Percentiles rank a stretch among this genome's conserved stretches.
Conservation (phyloP, 2,329 filamentous ascomycete genomes). For the Exophiala phaeomuriformis region DNA sequence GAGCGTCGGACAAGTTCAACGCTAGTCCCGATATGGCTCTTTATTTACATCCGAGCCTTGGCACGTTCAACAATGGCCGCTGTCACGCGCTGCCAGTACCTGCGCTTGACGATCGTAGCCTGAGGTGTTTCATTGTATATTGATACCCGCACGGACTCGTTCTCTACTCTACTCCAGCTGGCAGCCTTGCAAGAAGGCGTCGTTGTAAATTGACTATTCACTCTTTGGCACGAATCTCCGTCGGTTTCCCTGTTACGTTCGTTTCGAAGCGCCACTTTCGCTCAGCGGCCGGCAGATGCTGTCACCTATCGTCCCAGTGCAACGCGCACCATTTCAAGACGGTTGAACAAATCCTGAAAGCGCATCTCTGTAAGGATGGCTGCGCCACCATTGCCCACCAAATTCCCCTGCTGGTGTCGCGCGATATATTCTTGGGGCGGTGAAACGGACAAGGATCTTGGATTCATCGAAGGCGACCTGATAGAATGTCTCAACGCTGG, state of each 20-base stretch:
- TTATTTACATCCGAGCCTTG: conserved; percentile 7
- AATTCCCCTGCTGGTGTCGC: conserved; percentile 85
- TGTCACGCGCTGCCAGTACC: neutral
- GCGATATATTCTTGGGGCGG: conserved; percentile 91
- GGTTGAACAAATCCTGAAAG: neutral
- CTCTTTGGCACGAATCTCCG: neutral
- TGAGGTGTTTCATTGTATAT: neutral
- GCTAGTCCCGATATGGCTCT: conserved; percentile 2
- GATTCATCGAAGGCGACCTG: conserved; percentile 93
- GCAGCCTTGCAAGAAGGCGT: neutral
- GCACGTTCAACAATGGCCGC: neutral
- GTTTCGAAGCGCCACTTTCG: conserved; percentile 4
- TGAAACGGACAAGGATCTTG: conserved; percentile 89
- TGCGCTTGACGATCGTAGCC: neutral
- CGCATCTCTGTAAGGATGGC: conserved; percentile 12
- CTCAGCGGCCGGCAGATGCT: conserved; percentile 9
- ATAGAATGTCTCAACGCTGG: conserved; percentile 98
- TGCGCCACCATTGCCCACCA: conserved; percentile 55
- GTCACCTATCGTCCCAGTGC: neutral
- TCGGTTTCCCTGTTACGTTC: neutral
- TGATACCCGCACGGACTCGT: neutral
- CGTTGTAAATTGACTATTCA: neutral
- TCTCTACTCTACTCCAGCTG: neutral
- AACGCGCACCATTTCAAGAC: conserved; percentile 2
- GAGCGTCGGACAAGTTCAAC: no score